A percentile compares a stretch with the other conserved stretches of the same genome.
Evolutionary conservation across 1,284 basidiomycete genomes (phyloP).

Genomic region (Cutaneotrichosporon sp.): DNA sequence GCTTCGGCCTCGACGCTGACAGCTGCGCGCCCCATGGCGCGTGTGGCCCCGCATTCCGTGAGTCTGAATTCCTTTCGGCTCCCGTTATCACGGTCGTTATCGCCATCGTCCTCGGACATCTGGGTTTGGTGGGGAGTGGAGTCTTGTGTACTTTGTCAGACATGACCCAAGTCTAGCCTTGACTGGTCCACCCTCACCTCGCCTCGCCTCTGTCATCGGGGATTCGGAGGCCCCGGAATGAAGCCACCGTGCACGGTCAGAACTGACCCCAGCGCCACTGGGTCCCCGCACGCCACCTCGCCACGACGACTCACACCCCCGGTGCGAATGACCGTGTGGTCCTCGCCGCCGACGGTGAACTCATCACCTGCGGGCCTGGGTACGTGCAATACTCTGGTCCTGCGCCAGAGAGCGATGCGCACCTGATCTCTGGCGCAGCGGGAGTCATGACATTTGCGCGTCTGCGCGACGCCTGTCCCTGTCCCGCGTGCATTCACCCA

Average conservation of each 20-base stretch:
- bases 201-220: not conserved
- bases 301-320: not conserved
- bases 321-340: constrained; percentile 8
- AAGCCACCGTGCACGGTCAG: not conserved
- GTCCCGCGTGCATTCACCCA: constrained; percentile 64
- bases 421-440: not conserved
- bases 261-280: not conserved
- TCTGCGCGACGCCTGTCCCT: constrained; percentile 63
- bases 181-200: too few species aligned
- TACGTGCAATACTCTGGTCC: constrained; percentile 21
- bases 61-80: not conserved
- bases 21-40: not conserved
- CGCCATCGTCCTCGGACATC: not conserved
- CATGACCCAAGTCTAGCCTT: not conserved
- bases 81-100: not conserved
- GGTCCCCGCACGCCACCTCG: not conserved
- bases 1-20: not conserved
- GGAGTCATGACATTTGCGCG: constrained; percentile 47
- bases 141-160: not conserved
- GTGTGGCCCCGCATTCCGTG: not conserved
- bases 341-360: constrained; percentile 9
- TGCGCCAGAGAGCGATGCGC: constrained; percentile 11
- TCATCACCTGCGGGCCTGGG: constrained; percentile 18
- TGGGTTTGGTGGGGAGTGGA: too few species aligned
- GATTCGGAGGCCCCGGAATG: not conserved